These are phyloP conservation scores for Eimeria necatrix DNA, from an alignment of 169 alveolate species.

Conservation along the genomic window DNA sequence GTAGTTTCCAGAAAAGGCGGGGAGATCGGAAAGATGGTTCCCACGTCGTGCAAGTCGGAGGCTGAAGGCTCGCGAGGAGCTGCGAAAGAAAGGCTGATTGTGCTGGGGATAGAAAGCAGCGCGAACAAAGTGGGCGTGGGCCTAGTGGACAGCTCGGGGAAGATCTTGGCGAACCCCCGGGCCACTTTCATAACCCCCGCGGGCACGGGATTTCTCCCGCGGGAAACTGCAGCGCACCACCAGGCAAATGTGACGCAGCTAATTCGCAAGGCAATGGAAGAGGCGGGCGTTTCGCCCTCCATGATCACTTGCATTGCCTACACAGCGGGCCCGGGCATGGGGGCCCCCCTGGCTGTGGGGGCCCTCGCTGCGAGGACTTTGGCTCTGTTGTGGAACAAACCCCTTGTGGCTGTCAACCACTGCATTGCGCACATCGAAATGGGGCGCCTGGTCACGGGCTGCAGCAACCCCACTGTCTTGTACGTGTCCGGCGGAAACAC, in stretches of 20 bases:
- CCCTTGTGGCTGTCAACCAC: constrained; percentile 98
- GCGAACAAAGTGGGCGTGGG: constrained; percentile 99
- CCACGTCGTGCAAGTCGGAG: neutral
- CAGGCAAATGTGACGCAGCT: constrained; percentile 93
- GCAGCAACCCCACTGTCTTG: constrained; percentile 96
- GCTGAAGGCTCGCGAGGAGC: neutral
- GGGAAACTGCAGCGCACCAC: constrained; percentile 98
- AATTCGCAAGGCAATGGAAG: constrained; percentile 92
- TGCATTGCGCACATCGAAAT: constrained; percentile 99
- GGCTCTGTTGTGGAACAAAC: constrained; percentile 94
- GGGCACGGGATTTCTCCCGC: constrained; percentile 99
- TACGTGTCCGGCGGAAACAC: constrained; percentile 99
- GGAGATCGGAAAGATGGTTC: neutral
- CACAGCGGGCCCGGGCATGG: constrained; percentile 99
- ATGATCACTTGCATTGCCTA: constrained; percentile 95
- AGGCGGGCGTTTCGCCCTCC: constrained; percentile 91
- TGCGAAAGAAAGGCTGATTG: constrained; percentile 49
- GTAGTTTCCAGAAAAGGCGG: too few relatives aligned
- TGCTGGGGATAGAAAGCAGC: constrained; percentile 98
- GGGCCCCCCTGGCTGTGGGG: constrained; percentile 98
- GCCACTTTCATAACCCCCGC: constrained; percentile 98
- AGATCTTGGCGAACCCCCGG: constrained; percentile 97
- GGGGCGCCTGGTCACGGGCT: constrained; percentile 98
- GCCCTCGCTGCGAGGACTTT: constrained; percentile 97
- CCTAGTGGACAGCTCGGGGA: constrained; percentile 95